Percentiles rank a stretch among this genome's conserved stretches.
Evolutionary conservation across 768 basidiomycete species (phyloP).

Genomic region (Mycena polygramma): DNA sequence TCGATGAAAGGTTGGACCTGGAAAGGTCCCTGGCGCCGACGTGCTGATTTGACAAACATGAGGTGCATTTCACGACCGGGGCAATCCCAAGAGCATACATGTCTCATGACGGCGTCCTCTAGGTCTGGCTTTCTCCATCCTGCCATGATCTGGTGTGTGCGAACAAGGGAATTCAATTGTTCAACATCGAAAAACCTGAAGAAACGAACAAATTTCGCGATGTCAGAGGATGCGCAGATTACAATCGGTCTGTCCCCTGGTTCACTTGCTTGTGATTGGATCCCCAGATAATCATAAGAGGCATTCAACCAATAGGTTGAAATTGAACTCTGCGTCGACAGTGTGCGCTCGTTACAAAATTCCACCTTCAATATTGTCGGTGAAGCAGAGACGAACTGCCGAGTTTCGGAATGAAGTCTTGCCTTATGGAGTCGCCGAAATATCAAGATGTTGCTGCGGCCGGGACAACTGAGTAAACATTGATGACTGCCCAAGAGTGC

Average conservation of each 20-base stretch:
- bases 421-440: background rate
- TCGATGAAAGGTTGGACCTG: background rate
- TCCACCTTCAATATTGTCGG: background rate
- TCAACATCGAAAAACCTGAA: background rate
- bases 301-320: conserved; percentile 7
- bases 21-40: background rate
- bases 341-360: background rate
- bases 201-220: background rate
- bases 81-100: background rate
- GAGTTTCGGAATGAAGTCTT: background rate
- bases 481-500: background rate
- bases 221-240: background rate
- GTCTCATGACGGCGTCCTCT: background rate
- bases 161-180: background rate
- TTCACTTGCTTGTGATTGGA: background rate
- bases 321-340: background rate
- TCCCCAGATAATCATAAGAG: background rate
- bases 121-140: background rate
- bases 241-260: background rate
- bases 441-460: background rate
- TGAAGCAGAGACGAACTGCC: background rate
- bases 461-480: background rate
- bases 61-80: background rate
- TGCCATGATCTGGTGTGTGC: background rate
- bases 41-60: background rate